Percentiles rank a stretch among this genome's conserved stretches.
Evolutionary conservation across 176 grass and related monocot species (phyloP).

Genomic region (Rhynchospora tenuis): DNA sequence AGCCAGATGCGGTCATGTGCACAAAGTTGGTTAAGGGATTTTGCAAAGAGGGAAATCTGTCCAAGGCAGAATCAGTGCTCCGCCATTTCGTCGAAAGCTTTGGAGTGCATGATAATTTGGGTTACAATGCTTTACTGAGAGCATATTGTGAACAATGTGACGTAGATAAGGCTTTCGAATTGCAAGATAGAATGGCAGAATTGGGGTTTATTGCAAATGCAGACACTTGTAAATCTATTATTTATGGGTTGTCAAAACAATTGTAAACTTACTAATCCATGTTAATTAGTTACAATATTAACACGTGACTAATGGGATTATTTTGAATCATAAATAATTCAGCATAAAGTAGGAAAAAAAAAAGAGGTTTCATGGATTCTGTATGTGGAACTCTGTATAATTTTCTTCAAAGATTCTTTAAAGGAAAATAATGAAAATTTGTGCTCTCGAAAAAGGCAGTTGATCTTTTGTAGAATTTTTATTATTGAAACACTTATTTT

Average conservation of each 20-base stretch:
- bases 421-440: too few relatives aligned
- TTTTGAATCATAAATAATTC: too few relatives aligned
- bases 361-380: too few relatives aligned
- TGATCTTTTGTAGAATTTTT: too few relatives aligned
- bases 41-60: slow-evolving; percentile 51
- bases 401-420: too few relatives aligned
- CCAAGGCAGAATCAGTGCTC: slow-evolving; percentile 51
- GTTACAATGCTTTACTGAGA: slow-evolving; percentile 62
- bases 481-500: too few relatives aligned
- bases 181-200: slow-evolving; percentile 68
- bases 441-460: too few relatives aligned
- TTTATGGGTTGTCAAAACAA: slow-evolving; percentile 54
- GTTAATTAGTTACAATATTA: too few relatives aligned
- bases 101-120: slow-evolving; percentile 42
- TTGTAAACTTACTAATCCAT: not conserved
- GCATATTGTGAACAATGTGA: slow-evolving; percentile 44
- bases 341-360: too few relatives aligned
- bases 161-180: slow-evolving; percentile 33
- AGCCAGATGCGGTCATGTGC: slow-evolving; percentile 47
- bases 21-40: slow-evolving; percentile 62
- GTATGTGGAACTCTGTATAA: too few relatives aligned
- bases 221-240: slow-evolving; percentile 58
- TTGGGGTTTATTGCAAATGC: slow-evolving; percentile 67
- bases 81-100: slow-evolving; percentile 51
- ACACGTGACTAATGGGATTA: too few relatives aligned